These are phyloP conservation scores for Nigrospora osmanthi DNA, from an alignment of 2,329 filamentous ascomycete species.

Conservation along the genomic window DNA sequence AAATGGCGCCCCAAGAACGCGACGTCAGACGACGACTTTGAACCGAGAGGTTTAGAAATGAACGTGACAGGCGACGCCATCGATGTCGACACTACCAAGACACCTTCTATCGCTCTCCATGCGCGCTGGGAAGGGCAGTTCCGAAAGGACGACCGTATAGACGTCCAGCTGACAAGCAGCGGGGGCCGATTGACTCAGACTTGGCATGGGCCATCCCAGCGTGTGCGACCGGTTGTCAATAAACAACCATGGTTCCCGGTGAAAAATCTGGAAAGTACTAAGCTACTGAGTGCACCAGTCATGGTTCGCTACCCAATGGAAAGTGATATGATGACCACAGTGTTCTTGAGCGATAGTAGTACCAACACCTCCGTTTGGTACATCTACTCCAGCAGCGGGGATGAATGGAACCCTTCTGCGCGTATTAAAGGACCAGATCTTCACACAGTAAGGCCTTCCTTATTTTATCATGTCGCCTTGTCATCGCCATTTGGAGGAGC, in stretches of 20 bases:
- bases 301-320: no score
- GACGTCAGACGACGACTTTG: neutral
- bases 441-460: no score
- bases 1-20: slow-evolving; percentile 1
- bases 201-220: neutral
- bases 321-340: neutral
- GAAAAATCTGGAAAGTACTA: no score
- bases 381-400: neutral
- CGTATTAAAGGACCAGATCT: no score
- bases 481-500: neutral
- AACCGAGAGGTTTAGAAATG: neutral
- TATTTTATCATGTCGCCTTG: no score
- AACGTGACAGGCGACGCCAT: neutral
- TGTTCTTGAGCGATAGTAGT: neutral
- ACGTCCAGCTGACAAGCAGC: neutral
- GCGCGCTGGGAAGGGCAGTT: neutral
- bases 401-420: neutral
- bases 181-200: neutral
- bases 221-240: no score
- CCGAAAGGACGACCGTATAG: neutral
- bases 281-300: no score
- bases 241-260: no score
- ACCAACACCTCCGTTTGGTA: neutral
- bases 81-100: neutral
- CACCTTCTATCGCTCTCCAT: neutral